These are phyloP conservation scores for Scleroderma bovista DNA, from an alignment of 768 basidiomycete species.

Conservation along the genomic window DNA sequence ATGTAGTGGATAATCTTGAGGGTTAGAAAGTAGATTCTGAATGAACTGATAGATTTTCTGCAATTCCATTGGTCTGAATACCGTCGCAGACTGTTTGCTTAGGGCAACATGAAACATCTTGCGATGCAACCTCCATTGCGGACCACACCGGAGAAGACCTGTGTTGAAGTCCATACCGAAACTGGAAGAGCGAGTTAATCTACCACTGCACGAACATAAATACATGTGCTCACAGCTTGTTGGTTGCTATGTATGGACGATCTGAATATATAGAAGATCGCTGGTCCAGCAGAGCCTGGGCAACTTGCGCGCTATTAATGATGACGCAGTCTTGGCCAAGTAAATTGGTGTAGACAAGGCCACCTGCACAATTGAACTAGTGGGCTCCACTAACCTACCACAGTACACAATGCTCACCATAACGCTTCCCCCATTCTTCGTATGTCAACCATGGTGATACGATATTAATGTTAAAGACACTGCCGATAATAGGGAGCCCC, in stretches of 20 bases:
- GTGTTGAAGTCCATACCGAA: constrained; percentile 28
- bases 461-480: constrained; percentile 18
- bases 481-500: constrained; percentile 24
- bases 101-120: constrained; percentile 18
- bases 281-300: constrained; percentile 19
- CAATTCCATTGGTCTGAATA: constrained; percentile 13
- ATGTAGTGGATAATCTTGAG: constrained; percentile 15
- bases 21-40: constrained; percentile 14
- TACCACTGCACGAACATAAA: background rate
- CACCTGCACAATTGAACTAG: constrained; percentile 10
- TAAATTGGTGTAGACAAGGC: constrained; percentile 19
- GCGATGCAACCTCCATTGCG: constrained; percentile 26
- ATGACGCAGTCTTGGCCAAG: constrained; percentile 25
- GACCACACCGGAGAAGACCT: constrained; percentile 25
- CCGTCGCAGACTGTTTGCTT: constrained; percentile 8
- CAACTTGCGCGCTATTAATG: constrained; percentile 17
- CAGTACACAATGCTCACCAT: constrained; percentile 16
- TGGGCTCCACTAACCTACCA: too few relatives aligned
- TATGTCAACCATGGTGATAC: constrained; percentile 28
- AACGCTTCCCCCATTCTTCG: constrained; percentile 25
- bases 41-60: constrained; percentile 18
- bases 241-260: constrained; percentile 18
- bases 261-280: constrained; percentile 25
- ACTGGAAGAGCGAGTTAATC: constrained; percentile 3
- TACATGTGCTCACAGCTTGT: constrained; percentile 10